Base-by-base conservation (phyloP, 1,284 basidiomycete species). In the Ustilago curta region DNA sequence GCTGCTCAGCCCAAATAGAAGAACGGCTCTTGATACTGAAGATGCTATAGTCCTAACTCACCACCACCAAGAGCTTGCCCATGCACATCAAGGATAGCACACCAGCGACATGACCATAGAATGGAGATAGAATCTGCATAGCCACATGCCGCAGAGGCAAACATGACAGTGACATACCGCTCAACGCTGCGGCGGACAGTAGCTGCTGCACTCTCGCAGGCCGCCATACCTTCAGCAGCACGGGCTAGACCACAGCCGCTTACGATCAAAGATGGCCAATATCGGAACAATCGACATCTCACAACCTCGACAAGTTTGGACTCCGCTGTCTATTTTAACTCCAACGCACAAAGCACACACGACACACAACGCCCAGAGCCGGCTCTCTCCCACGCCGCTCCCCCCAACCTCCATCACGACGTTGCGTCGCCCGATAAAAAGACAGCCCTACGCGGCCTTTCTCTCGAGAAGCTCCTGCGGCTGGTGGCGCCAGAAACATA, bases 101-200 rank as follows among this genome's bases (percentile, higher is more conserved):
- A 9, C 42, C 25, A 23, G 3, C 25, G 52, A 16, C 40, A 32
- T 18, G 11, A 44, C 3, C n/a, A 55, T 62, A 32, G 21, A 23
- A 2, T n/a, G n/a, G 3, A 44, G 18, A 14, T 50, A 47, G 31
- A 16, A 9, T 16, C 40, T 18, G 42, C 3, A 21, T 14, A 14
- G 16, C 21, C 47, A 32, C 4, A 49, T 35, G 21, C 35, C 12
- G 25, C 14, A 27, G 1, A 8, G 23, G 8, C 6, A 27, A 32
- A 32, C 12, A 61, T 64, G 61, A 61, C 44, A 45, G 47, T 53
- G 40, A 52, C 42, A 32, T 53, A 42, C 19, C 27, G 29, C 18
- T 8, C 57, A 14, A 48, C 58, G 16, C 14, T 53, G 12, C 45
- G 40, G 19, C 35, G 40, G 19, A 35, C 40, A 27, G 45, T 19